Evolutionary conservation across 257 asterid genomes (phyloP).

Genomic region (Orobanche coerulescens): DNA sequence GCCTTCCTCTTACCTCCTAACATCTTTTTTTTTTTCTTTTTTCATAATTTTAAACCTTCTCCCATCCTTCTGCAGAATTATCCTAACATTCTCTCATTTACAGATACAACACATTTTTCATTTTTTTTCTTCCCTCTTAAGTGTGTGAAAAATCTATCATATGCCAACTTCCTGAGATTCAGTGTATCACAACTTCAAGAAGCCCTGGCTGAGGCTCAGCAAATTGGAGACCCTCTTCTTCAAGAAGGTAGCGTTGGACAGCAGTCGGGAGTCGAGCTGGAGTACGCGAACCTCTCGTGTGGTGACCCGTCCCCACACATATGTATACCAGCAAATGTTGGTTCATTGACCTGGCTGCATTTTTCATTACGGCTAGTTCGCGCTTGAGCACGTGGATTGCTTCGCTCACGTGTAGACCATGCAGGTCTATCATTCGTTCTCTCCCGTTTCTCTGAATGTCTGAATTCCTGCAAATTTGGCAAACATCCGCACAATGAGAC

Average conservation of each 20-base stretch:
- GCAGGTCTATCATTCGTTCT: slow-evolving; percentile 89
- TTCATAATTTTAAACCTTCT: slow-evolving; percentile 15
- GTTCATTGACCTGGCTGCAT: slow-evolving; percentile 73
- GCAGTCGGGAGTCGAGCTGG: slow-evolving; percentile 88
- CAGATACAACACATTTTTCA: slow-evolving; percentile 41
- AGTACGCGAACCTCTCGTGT: slow-evolving; percentile 82
- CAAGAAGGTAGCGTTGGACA: slow-evolving; percentile 85
- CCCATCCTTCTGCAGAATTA: slow-evolving; percentile 27
- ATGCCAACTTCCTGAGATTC: slow-evolving; percentile 33
- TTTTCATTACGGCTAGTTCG: slow-evolving; percentile 67
- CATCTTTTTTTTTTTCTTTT: slow-evolving; percentile 16
- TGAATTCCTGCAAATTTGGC: slow-evolving; percentile 48
- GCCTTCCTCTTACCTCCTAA: slow-evolving; percentile 19
- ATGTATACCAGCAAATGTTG: slow-evolving; percentile 75
- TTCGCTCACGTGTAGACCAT: slow-evolving; percentile 91
- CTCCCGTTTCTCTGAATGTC: slow-evolving; percentile 56
- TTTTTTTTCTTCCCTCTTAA: not conserved
- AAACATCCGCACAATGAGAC: not conserved
- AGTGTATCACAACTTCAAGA: slow-evolving; percentile 61
- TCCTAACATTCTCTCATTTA: slow-evolving; percentile 43
- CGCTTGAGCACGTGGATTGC: slow-evolving; percentile 89
- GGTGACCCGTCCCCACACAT: slow-evolving; percentile 96
- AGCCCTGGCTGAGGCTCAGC: slow-evolving; percentile 96
- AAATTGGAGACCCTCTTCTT: slow-evolving; percentile 82
- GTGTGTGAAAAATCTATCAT: slow-evolving; percentile 37